Evolutionary conservation across 1,284 basidiomycete species (phyloP), one percentile per base, ranked within the genome.

Genomic region (Melampsora americana): DNA sequence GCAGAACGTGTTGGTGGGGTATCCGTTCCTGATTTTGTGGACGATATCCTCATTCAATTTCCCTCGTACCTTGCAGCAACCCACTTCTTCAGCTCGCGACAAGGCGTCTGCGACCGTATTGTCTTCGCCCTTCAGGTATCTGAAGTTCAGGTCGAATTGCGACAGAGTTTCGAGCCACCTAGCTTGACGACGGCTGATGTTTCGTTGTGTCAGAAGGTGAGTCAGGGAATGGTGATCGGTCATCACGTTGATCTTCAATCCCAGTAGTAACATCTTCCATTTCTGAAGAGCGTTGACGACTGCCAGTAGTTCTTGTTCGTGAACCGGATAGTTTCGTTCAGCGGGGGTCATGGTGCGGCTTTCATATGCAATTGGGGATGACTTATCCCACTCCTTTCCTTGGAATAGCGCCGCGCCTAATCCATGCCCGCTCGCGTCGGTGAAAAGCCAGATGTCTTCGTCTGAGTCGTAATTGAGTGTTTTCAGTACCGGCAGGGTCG

Each of bases 221-320:
- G n/a, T n/a, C n/a, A n/a, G n/a, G 69, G 12, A 78, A 30, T 50
- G 77, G 62, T 69, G 35, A 30, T 65, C 11, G 12, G 11, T 6
- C 35, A 28, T 30, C 5, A n/a, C n/a, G n/a, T n/a, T n/a, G n/a
- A n/a, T n/a, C n/a, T n/a, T n/a, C n/a, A n/a, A n/a, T n/a, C n/a
- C n/a, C n/a, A n/a, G n/a, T n/a, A n/a, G n/a, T n/a, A n/a, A n/a
- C n/a, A n/a, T n/a, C n/a, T n/a, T n/a, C n/a, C n/a, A n/a, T n/a
- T n/a, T n/a, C n/a, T n/a, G n/a, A n/a, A n/a, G n/a, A n/a, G n/a
- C n/a, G n/a, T n/a, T n/a, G n/a, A n/a, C n/a, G n/a, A n/a, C n/a
- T n/a, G n/a, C n/a, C n/a, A n/a, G n/a, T n/a, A n/a, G n/a, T n/a
- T n/a, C n/a, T n/a, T n/a, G n/a, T n/a, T n/a, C n/a, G n/a, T n/a